Percentiles rank a stretch among this genome's conserved stretches.
Evolutionary conservation across 2,329 filamentous ascomycete species (phyloP).

Genomic region (Penicillium janthinellum): DNA sequence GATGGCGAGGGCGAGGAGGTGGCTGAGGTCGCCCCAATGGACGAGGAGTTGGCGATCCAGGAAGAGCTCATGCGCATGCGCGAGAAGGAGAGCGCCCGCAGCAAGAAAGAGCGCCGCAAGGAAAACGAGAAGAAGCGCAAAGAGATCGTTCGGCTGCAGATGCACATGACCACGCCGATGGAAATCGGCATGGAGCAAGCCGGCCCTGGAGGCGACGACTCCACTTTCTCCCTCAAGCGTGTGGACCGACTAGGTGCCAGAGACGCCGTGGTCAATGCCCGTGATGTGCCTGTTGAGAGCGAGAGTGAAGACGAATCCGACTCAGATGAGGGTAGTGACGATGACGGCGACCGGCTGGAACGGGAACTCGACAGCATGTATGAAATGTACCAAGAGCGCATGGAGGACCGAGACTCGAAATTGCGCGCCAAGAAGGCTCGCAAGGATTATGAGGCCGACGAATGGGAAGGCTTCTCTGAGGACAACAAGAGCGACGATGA

Average conservation of each 20-base stretch:
- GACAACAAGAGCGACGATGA: slow-evolving; percentile 61
- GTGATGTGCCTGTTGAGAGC: slow-evolving; percentile 67
- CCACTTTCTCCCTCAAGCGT: slow-evolving; percentile 83
- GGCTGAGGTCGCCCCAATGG: slow-evolving; percentile 83
- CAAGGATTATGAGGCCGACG: slow-evolving; percentile 77
- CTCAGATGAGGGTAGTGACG: slow-evolving; percentile 67
- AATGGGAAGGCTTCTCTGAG: slow-evolving; percentile 86
- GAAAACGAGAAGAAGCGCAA: slow-evolving; percentile 95
- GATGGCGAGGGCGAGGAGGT: slow-evolving; percentile 68
- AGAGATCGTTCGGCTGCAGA: slow-evolving; percentile 93
- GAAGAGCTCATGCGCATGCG: slow-evolving; percentile 81
- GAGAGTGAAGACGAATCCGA: slow-evolving; percentile 63
- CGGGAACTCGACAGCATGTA: slow-evolving; percentile 86
- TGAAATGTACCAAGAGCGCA: slow-evolving; percentile 77
- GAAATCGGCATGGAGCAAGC: slow-evolving; percentile 92
- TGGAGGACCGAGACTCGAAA: slow-evolving; percentile 79
- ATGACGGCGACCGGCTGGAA: slow-evolving; percentile 80
- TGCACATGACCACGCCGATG: slow-evolving; percentile 94
- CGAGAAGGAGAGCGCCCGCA: slow-evolving; percentile 74
- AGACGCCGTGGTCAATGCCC: slow-evolving; percentile 71
- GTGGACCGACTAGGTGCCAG: slow-evolving; percentile 75
- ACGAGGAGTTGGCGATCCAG: slow-evolving; percentile 88
- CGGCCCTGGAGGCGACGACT: slow-evolving; percentile 74
- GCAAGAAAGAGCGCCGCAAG: slow-evolving; percentile 78
- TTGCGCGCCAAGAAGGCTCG: slow-evolving; percentile 86